A percentile compares a stretch with the other conserved stretches of the same genome.
phyloP scores from a whole-genome alignment of 371 early-diverging fungal species.

The Haplosporangium sp. region DNA sequence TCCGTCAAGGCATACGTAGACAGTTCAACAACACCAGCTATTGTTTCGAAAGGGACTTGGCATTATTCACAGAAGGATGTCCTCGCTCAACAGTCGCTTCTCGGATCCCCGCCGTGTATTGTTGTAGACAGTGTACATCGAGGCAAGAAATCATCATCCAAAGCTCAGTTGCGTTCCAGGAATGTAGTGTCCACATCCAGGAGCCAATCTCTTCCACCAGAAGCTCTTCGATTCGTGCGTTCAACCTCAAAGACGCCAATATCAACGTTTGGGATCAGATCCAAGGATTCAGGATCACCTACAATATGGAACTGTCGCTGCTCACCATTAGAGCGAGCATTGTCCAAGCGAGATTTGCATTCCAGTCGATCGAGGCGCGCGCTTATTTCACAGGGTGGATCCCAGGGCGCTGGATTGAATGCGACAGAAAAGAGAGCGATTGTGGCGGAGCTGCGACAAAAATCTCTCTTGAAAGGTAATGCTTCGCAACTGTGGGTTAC shows the following conservation, averaged over 20 bases:
- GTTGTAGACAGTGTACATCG: slow-evolving; percentile 40
- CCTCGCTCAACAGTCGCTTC: slow-evolving; percentile 29
- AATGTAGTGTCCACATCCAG: not conserved
- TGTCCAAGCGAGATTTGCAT: slow-evolving; percentile 19
- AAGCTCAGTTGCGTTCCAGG: slow-evolving; percentile 16
- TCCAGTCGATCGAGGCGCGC: slow-evolving; percentile 24
- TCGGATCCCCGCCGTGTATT: slow-evolving; percentile 39
- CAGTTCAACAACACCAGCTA: not conserved
- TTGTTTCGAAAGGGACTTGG: slow-evolving; percentile 14
- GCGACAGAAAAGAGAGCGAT: slow-evolving; percentile 10
- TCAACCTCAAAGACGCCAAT: not conserved
- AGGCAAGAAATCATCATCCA: slow-evolving; percentile 28
- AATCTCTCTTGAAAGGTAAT: slow-evolving; percentile 19
- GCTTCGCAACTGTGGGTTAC: slow-evolving; percentile 25
- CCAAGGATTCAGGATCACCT: not conserved
- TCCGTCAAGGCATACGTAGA: slow-evolving; percentile 33
- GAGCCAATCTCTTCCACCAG: not conserved
- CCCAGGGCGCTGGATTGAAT: slow-evolving; percentile 5
- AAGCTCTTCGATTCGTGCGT: not conserved
- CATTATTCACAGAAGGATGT: slow-evolving; percentile 23
- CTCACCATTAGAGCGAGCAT: not conserved
- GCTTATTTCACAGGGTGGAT: slow-evolving; percentile 10
- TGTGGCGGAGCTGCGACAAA: slow-evolving; percentile 36
- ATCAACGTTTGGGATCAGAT: not conserved
- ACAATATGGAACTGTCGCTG: slow-evolving; percentile 6